phyloP scores from a whole-genome alignment of 768 basidiomycete genomes.

The Naganishia antarctica region DNA sequence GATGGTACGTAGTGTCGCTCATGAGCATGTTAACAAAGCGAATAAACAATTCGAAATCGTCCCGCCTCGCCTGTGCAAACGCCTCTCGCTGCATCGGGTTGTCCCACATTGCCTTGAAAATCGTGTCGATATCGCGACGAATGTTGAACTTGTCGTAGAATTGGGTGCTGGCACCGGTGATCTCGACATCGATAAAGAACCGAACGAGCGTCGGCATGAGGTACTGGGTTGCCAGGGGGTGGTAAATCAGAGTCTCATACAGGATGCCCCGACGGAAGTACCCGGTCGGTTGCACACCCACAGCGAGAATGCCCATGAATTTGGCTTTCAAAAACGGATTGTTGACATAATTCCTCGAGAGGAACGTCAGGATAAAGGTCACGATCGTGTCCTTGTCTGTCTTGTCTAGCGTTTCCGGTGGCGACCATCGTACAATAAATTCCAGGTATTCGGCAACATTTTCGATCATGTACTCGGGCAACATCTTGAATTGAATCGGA shows the following conservation, averaged over 20 bases:
- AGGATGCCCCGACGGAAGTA: conserved; percentile 56
- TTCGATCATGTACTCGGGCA: conserved; percentile 91
- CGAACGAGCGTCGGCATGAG: conserved; percentile 85
- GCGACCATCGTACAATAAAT: conserved; percentile 63
- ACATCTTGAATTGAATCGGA: conserved; percentile 73
- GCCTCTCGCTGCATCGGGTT: conserved; percentile 84
- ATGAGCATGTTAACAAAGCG: conserved; percentile 96
- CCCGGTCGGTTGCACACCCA: conserved; percentile 45
- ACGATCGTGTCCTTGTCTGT: conserved; percentile 81
- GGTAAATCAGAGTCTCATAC: conserved; percentile 73
- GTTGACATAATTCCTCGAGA: conserved; percentile 97
- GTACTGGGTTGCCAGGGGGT: conserved; percentile 77
- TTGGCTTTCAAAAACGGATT: conserved; percentile 97
- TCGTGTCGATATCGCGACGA: conserved; percentile 74
- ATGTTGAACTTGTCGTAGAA: conserved; percentile 88
- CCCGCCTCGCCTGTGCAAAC: conserved; percentile 74
- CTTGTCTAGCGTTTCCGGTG: conserved; percentile 69
- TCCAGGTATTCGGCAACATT: conserved; percentile 85
- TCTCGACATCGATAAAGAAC: conserved; percentile 94
- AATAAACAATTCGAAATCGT: conserved; percentile 78
- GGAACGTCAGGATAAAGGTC: conserved; percentile 81
- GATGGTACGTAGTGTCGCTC: conserved; percentile 96
- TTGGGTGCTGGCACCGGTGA: conserved; percentile 93
- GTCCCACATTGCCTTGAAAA: conserved; percentile 85
- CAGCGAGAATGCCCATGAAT: conserved; percentile 71